Conservation (phyloP, 208 protist genomes). For the Acanthamoeba sp. region DNA sequence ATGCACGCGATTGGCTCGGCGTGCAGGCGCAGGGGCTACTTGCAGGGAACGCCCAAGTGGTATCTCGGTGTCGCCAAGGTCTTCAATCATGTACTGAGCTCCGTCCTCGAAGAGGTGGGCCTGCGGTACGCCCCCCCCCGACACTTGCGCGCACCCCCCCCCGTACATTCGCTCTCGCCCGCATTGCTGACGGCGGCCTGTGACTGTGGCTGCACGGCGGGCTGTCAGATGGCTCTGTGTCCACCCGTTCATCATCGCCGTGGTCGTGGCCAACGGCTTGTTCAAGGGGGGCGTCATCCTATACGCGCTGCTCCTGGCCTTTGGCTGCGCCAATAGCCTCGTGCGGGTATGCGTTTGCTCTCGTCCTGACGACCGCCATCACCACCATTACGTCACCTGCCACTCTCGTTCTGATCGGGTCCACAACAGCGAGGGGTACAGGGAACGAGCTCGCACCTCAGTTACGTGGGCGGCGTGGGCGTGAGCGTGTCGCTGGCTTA, state of each 20-base stretch:
- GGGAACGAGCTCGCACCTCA: not conserved
- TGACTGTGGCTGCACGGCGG: not conserved
- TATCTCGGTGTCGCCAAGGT: not conserved
- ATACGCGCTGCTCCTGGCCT: not conserved
- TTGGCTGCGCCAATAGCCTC: not conserved
- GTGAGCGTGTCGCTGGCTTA: not conserved
- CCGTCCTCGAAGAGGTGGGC: not conserved
- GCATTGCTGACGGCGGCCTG: too few species aligned
- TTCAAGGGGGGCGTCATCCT: not conserved
- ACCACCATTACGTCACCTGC: too few species aligned
- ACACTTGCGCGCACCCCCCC: too few species aligned
- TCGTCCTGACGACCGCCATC: too few species aligned
- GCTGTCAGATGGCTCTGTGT: constrained; percentile 12
- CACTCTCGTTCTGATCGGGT: not conserved
- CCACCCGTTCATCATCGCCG: not conserved
- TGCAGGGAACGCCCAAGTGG: constrained; percentile 17
- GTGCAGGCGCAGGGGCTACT: not conserved
- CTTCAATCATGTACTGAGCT: not conserved
- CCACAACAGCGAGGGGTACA: not conserved
- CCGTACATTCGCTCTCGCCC: too few species aligned
- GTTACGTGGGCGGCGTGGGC: not conserved
- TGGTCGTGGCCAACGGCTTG: not conserved
- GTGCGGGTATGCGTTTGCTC: too few species aligned
- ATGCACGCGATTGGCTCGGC: not conserved
- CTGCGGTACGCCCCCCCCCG: not conserved